Evolutionary conservation across 1,139 yeast species (phyloP).

Genomic region (Candida tropicalis): DNA sequence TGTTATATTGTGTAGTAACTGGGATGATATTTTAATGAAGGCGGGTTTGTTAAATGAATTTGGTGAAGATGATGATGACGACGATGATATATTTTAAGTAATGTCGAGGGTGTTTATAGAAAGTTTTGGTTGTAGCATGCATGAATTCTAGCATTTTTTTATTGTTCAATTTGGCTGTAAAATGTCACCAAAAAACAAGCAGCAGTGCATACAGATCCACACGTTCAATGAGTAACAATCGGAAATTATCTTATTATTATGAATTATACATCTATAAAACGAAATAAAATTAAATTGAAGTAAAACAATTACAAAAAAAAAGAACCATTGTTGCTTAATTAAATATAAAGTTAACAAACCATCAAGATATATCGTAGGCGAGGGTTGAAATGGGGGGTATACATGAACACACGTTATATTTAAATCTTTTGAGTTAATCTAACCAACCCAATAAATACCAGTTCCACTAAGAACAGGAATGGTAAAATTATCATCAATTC

Average conservation of each 20-base stretch:
- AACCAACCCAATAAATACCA: conserved; percentile 54
- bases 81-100: conserved; percentile 1
- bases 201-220: neutral
- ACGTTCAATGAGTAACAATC: neutral
- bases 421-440: conserved; percentile 18
- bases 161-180: neutral
- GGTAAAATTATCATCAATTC: conserved; percentile 89
- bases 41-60: conserved; percentile 31
- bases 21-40: conserved; percentile 41
- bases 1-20: conserved; percentile 41
- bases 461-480: conserved; percentile 84
- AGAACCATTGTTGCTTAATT: neutral
- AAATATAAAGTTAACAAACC: too few species aligned
- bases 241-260: neutral
- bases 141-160: too few species aligned
- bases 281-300: neutral
- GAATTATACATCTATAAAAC: conserved; percentile 3
- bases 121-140: neutral
- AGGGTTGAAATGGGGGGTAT: too few species aligned
- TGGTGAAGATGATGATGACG: conserved; percentile 20
- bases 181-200: neutral
- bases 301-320: neutral
- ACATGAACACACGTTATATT: neutral
- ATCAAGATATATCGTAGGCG: too few species aligned
- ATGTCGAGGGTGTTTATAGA: too few species aligned